Conservation (phyloP, 176 grass and related monocot species). For the Poa pratensis region DNA sequence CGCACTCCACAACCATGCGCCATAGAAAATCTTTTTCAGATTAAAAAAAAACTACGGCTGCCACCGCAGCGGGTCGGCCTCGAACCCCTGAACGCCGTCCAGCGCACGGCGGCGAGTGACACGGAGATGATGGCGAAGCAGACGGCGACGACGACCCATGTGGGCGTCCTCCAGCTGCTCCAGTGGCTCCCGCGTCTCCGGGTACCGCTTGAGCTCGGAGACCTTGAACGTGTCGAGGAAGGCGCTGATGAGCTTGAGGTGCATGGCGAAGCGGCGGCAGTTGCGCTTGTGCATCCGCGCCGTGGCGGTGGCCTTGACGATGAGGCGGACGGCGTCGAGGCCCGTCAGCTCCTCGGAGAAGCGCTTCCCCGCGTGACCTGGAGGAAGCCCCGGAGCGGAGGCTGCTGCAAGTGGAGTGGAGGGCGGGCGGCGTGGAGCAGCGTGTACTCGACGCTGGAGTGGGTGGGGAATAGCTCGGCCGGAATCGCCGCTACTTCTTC, state of each 20-base stretch:
- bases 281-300: constrained; percentile 90
- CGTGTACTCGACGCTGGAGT: constrained; percentile 88
- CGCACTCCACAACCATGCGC: no score
- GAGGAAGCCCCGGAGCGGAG: no score
- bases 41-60: no score
- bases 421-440: constrained; percentile 22
- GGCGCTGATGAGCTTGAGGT: constrained; percentile 76
- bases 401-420: no score
- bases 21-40: no score
- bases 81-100: no score
- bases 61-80: no score
- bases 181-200: constrained; percentile 90
- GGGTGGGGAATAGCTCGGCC: constrained; percentile 99
- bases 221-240: constrained; percentile 77
- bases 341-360: constrained; percentile 50
- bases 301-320: constrained; percentile 64
- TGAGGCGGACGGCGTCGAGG: constrained; percentile 69
- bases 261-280: constrained; percentile 77
- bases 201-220: constrained; percentile 87
- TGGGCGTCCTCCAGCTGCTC: constrained; percentile 82
- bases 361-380: no score
- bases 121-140: no score
- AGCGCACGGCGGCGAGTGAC: no score
- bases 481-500: constrained; percentile 52
- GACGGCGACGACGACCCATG: no score